Base-by-base conservation (phyloP, 2,329 filamentous ascomycete genomes). In the Pseudocercospora macadamiae region DNA sequence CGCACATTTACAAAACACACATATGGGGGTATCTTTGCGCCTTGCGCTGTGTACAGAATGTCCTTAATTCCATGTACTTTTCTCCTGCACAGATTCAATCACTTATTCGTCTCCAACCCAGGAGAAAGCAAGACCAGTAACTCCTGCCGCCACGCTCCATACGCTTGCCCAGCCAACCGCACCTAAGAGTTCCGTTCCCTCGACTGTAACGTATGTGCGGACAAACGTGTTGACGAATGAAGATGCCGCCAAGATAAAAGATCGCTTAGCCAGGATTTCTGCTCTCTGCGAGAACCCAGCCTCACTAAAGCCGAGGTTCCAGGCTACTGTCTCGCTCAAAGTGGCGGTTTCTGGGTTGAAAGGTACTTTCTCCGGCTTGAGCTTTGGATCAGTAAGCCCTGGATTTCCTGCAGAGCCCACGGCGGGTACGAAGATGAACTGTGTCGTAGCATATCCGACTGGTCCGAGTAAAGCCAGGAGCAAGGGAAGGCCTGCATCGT, bases 341-440 rank as follows among this genome's bases (percentile, higher is more conserved):
- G 82, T 85, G 1, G 89, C 88, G 14, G 79, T 83, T 23, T 79
- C 82, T 0, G 89, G 84, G 65, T 91, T 80, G 69, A 91, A 91
- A 23, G 78, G 74, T 64, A 80, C 76, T 54, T 80, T 80, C 61
- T 86, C 57, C 47, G 59, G 59, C 26, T 63, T 59, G 10, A 64
- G 28, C 12, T 52, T 54, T 6, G 61, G 57, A 19, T 69, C 64
- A 2, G 64, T 67, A 8, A 69, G 55, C n/a, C 66, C 65, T 19
- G 67, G 65, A 47, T 65, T 69, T n/a, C 57, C 62, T 37, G 60
- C 52, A 34, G 79, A 64, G 5, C 82, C 77, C 16, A 85, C 83
- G 19, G 85, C 83, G 1, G 88, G 86, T 36, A 85, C 84, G 73
- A 96, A 96, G 65, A 97, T 85, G 72, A 96, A 93, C 45, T 84